These are phyloP conservation scores for Saccharum hybrid DNA, from an alignment of 202 grass and related monocot species.

Conservation along the genomic window DNA sequence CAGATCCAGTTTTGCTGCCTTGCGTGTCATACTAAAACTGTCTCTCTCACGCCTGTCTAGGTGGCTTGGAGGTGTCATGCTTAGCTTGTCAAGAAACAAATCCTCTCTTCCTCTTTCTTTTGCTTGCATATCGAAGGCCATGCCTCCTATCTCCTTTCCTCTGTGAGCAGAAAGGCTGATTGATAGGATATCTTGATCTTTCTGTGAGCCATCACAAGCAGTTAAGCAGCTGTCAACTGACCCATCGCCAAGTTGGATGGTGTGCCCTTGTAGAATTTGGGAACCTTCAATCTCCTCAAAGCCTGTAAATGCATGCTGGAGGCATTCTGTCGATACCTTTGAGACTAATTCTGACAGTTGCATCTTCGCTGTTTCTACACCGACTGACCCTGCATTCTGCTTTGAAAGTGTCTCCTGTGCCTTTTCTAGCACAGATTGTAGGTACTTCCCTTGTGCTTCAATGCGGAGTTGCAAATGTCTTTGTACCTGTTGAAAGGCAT, in stretches of 20 bases:
- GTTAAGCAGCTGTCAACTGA: conserved; percentile 93
- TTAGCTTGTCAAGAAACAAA: conserved; percentile 64
- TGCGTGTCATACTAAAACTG: conserved; percentile 51
- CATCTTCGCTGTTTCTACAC: conserved; percentile 73
- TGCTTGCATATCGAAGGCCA: conserved; percentile 35
- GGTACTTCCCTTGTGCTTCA: conserved; percentile 96
- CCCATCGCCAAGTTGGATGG: conserved; percentile 66
- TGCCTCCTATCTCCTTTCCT: conserved; percentile 54
- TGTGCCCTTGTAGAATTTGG: conserved; percentile 55
- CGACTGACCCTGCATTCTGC: conserved; percentile 68
- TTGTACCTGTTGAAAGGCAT: conserved; percentile 69
- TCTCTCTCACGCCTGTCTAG: conserved; percentile 55
- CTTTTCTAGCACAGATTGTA: conserved; percentile 89
- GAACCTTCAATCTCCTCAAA: conserved; percentile 61
- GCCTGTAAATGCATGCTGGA: conserved; percentile 66
- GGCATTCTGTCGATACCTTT: conserved; percentile 77
- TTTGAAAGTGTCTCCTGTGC: conserved; percentile 86
- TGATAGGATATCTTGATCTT: conserved; percentile 71
- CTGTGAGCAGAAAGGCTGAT: conserved; percentile 61
- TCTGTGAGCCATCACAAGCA: conserved; percentile 74
- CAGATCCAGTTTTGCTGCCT: conserved; percentile 66
- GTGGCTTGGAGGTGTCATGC: conserved; percentile 59
- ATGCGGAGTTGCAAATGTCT: conserved; percentile 90
- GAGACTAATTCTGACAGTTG: conserved; percentile 83
- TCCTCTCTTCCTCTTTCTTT: conserved; percentile 55